Evolutionary conservation across 2,329 filamentous ascomycete genomes (phyloP), one percentile per base, ranked within the genome.

Genomic region (Colletotrichum costaricense): DNA sequence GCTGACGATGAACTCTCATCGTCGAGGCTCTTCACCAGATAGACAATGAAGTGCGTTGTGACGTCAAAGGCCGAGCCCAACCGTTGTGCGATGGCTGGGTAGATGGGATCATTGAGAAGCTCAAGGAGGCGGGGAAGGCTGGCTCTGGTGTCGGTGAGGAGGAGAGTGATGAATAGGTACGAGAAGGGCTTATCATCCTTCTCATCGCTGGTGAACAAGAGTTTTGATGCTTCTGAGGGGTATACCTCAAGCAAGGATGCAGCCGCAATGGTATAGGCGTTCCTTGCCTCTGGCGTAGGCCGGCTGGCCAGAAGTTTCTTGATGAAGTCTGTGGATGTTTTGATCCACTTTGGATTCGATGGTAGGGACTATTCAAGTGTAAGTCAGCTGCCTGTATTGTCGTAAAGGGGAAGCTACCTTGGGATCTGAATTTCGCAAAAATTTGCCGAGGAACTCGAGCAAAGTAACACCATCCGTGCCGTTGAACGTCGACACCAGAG

Each of bases 71-170:
- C 89, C 0, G 90, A 88, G 1, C 90, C 86, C 2, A 94, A 84
- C 3, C 91, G 87, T 22, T 83, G 82, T 1, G 91, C 87, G 8
- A 82, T 86, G 19, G 80, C 77, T 2, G 82, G 79, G 76, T 93
- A 93, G 2, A 84, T 82, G 1, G 86, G 82, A 28, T 83, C 86
- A 77, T 91, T 91, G 69, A 93, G 86, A 67, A 88, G 85, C 55
- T 86, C 84, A 2, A 93, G 84, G 1, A 94, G 84, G 3, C 87
- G 84, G 1, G 92, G 92, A 28, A 91, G 85, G 1, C 90, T 90
- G 14, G 91, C 88, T 54, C 90, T 88, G 30, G 93, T 84, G 78
- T 94, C 92, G 70, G 93, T 89, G 42, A 93, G 86, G 7, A 93
- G 78, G n/a, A 93, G 86, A 76, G 89, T 92, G 67, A 93, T 80